These are phyloP conservation scores for Saitozyma podzolica DNA, from an alignment of 768 basidiomycete genomes.

Conservation along the genomic window DNA sequence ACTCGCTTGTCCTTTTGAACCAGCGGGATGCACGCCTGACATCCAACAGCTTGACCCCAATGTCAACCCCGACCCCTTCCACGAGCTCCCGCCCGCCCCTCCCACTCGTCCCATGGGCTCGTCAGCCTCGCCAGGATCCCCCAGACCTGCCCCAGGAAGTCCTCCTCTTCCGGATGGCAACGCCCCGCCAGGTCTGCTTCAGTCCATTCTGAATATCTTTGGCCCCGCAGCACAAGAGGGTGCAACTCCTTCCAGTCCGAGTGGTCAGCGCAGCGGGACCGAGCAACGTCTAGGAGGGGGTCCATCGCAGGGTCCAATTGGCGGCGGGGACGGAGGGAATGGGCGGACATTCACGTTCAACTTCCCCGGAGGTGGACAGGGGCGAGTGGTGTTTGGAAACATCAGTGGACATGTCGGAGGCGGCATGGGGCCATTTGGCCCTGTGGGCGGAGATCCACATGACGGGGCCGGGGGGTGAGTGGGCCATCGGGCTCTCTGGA, in stretches of 20 bases:
- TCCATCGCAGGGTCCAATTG: neutral
- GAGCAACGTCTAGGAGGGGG: neutral
- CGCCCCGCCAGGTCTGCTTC: conserved; percentile 16
- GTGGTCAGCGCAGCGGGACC: neutral
- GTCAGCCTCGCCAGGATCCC: conserved; percentile 2
- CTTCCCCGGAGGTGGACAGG: conserved; percentile 39
- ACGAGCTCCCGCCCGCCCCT: conserved; percentile 37
- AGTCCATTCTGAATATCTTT: conserved; percentile 22
- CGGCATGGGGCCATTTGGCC: conserved; percentile 11
- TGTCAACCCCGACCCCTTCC: conserved; percentile 37
- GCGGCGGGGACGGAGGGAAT: conserved; percentile 6
- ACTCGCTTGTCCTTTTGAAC: neutral
- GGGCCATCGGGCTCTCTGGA: neutral
- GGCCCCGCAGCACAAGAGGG: conserved; percentile 15
- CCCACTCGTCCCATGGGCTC: conserved; percentile 19
- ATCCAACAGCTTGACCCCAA: conserved; percentile 32
- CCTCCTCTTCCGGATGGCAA: conserved; percentile 2
- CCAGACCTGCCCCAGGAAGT: neutral
- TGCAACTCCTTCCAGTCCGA: neutral
- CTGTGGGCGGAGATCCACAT: neutral
- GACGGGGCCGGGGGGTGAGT: neutral
- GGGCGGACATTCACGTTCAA: conserved; percentile 34
- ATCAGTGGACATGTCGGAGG: conserved; percentile 11
- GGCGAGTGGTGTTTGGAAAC: conserved; percentile 33
- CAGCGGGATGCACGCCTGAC: neutral